Base-by-base conservation (phyloP, 768 basidiomycete genomes). In the Lactarius psammicola region DNA sequence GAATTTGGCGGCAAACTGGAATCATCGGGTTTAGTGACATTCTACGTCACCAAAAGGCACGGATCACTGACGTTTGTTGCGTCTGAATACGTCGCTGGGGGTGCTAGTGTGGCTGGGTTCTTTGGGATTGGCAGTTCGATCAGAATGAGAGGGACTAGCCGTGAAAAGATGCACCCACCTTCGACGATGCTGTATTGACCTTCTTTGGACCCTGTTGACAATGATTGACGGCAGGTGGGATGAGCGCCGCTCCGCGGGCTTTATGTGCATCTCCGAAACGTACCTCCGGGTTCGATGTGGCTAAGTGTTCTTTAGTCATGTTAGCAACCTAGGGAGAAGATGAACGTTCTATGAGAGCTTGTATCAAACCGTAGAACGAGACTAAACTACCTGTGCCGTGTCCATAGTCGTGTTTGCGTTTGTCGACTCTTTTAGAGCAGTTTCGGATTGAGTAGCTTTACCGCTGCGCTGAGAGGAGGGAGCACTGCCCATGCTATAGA, bases 401-500 rank as follows among this genome's bases (percentile, higher is more conserved):
- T 66, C 60, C 30, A 38, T 66, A n/a, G 55, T 46, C 26, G 17
- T 38, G 56, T 68, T 61, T n/a, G 59, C 57, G 30, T 62, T 62
- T 23, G 55, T 60, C 33, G 60, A 58, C 56, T 51, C 60, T 49
- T n/a, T n/a, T 18, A 58, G 38, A 30, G 56, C 28, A 34, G 42
- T 56, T 3, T 69, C 60, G 13, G 66, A 46, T 28, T 63, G 65
- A 8, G 42, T 51, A 20, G 36, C 40, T 40, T 68, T 58, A 20
- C 33, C 38, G 60, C 57, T 30, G 30, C 65, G 68, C 49, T 68
- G 68, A 3, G 66, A 49, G 28, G 68, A 69, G 36, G 68, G 58
- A n/a, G 62, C 66, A 34, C 23, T 34, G 54, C 68, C 68, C 68
- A 69, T 69, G 44, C 3, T 44, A 34, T 42, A 58, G 42, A 3